Base-by-base conservation (phyloP, 129 eudicot species). In the Logfia minima region DNA sequence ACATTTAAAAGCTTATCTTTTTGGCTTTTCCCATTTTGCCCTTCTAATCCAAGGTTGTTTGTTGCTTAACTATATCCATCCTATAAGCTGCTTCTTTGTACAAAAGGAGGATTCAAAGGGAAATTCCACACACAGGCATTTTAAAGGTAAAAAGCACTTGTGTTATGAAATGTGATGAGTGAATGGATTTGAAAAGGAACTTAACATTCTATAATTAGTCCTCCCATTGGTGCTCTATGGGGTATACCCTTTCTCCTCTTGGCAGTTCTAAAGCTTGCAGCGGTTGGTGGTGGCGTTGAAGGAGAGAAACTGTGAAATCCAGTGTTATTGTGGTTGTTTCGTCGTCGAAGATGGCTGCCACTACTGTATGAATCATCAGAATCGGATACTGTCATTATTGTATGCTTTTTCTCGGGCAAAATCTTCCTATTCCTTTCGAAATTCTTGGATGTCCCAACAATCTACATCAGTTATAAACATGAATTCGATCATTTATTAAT, bases 171-270 rank as follows among this genome's bases (percentile, higher is more conserved):
- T 75, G 72, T 14, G 34, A 56, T 53, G 34, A 55, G 28, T 6
- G 59, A 70, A 69, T 34, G 55, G 70, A 55, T 73, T 83, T 73
- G 75, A 72, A 35, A 85, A 21, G 74, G 79, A 45, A 75, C 53
- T 80, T 74, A 80, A 66, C 76, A 80, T 75, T 90, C 90, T 66
- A 93, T 85, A 23, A 81, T 66, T 13, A 86, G 86, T 58, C 96
- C 92, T 39, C 98, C 92, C 81, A 83, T 85, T 39, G 98, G 98
- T 79, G 98, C 92, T 84, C 98, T 90, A 68, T 89, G 98, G 53
- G 98, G 98, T 64, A 87, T 90, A 4, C 98, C 98, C 92, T 93
- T 93, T 70, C 98, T 88, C 81, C 98, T 73, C 82, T 94, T 94
- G 77, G 87, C 86, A 4, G 88, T 88, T 66, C 87, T 80, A 85